Conservation (phyloP, 2,329 filamentous ascomycete species). For the Lasiodiplodia sp. region DNA sequence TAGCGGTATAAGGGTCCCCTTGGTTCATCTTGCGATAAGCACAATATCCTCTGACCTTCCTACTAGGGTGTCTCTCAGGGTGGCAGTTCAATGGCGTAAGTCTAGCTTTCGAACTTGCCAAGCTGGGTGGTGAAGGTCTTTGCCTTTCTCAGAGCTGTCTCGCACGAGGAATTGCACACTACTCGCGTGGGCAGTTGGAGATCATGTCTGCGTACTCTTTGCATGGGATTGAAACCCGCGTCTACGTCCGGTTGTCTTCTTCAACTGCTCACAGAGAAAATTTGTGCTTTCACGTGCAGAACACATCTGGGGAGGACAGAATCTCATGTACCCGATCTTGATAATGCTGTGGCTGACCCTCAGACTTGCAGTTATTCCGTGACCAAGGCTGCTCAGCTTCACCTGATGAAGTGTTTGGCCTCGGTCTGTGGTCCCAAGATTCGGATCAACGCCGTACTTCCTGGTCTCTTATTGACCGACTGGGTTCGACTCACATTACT, state of each 20-base stretch:
- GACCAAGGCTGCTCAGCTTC: constrained; percentile 67
- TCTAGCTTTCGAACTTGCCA: background rate
- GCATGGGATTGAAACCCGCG: background rate
- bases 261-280: background rate
- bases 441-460: constrained; percentile 66
- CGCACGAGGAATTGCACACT: background rate
- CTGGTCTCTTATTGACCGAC: constrained; percentile 68
- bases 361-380: constrained; percentile 66
- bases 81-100: constrained; percentile 66
- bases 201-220: background rate
- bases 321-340: background rate
- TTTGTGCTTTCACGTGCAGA: background rate
- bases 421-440: constrained; percentile 64
- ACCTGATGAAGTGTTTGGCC: constrained; percentile 68
- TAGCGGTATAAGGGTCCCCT: constrained; percentile 56
- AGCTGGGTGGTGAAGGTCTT: background rate
- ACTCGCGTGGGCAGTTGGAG: background rate
- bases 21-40: background rate
- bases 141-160: background rate
- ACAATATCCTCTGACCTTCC: background rate
- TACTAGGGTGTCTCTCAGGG: constrained; percentile 55
- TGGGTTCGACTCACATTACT: constrained; percentile 59
- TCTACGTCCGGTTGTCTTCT: background rate
- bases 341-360: background rate
- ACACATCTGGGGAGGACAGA: background rate